A percentile compares a stretch with the other conserved stretches of the same genome.
phyloP scores from a whole-genome alignment of 192 early-diverging fungal species.

The Chytriomyces hyalinus region DNA sequence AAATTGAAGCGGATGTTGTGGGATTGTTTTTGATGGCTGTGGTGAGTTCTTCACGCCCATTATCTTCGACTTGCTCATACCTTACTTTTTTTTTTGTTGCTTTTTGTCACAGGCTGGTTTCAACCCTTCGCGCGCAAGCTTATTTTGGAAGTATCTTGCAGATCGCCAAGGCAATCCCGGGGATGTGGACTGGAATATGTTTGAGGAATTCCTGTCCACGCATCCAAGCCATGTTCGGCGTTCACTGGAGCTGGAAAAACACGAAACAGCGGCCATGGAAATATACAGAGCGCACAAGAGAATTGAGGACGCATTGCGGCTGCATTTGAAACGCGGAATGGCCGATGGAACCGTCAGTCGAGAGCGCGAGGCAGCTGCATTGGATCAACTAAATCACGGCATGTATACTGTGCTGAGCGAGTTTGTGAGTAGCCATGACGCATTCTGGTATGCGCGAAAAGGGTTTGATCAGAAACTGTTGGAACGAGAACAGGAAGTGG shows the following conservation, averaged over 20 bases:
- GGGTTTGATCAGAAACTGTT: constrained; percentile 23
- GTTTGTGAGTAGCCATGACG: constrained; percentile 13
- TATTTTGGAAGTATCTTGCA: constrained; percentile 36
- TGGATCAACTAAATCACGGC: constrained; percentile 41
- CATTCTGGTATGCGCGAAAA: constrained; percentile 26
- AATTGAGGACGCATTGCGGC: constrained; percentile 20
- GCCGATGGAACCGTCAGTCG: neutral
- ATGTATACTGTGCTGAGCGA: constrained; percentile 33
- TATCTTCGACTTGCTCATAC: neutral
- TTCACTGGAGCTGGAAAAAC: constrained; percentile 40
- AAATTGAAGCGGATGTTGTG: constrained; percentile 53
- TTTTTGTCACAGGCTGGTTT: constrained; percentile 26
- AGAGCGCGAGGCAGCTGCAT: neutral
- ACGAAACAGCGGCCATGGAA: constrained; percentile 43
- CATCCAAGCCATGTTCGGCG: constrained; percentile 50
- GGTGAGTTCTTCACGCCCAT: constrained; percentile 3
- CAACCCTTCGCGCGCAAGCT: constrained; percentile 44
- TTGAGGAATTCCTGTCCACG: constrained; percentile 41
- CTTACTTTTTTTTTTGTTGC: neutral
- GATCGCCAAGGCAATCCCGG: neutral
- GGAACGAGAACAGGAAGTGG: constrained; percentile 22
- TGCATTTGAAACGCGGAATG: neutral
- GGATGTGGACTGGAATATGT: neutral
- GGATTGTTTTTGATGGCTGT: constrained; percentile 54
- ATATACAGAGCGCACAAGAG: constrained; percentile 39